Evolutionary conservation across 2,329 filamentous ascomycete species (phyloP).

Genomic region (Fusarium caatingaense): DNA sequence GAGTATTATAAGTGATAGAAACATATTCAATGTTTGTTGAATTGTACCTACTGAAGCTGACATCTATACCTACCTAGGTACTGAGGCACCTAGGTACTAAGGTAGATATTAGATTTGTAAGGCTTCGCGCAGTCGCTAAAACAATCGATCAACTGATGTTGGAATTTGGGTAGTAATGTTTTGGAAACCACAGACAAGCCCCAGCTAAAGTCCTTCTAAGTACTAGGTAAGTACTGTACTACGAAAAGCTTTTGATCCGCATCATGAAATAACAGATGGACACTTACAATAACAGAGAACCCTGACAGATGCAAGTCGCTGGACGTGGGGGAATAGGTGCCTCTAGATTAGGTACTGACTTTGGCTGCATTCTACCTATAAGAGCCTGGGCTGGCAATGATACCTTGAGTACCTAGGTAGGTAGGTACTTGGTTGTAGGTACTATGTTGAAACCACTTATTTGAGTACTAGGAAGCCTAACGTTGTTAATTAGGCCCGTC

Average conservation of each 20-base stretch:
- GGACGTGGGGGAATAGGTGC: background rate
- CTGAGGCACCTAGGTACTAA: too few species aligned
- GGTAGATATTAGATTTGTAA: background rate
- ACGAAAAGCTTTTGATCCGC: background rate
- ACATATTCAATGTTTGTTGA: background rate
- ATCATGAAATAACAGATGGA: background rate
- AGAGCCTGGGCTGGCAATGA: too few species aligned
- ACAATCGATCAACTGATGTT: background rate
- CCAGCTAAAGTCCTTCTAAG: background rate
- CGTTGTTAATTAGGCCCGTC: background rate
- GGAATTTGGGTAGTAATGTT: background rate
- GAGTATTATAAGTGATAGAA: background rate
- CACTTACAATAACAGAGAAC: background rate
- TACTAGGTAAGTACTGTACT: background rate
- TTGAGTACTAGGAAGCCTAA: background rate
- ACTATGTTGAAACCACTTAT: background rate
- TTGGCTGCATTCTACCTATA: constrained; percentile 1
- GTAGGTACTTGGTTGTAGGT: too few species aligned
- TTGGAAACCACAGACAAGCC: background rate
- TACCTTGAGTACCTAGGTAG: too few species aligned
- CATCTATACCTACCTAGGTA: background rate
- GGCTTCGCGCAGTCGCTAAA: background rate
- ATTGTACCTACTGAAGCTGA: background rate
- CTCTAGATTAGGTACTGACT: background rate
- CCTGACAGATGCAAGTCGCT: background rate